A percentile compares a stretch with the other conserved stretches of the same genome.
Conservation (phyloP, 352 stramenopile species). For the Elongisporangium prolatum region DNA sequence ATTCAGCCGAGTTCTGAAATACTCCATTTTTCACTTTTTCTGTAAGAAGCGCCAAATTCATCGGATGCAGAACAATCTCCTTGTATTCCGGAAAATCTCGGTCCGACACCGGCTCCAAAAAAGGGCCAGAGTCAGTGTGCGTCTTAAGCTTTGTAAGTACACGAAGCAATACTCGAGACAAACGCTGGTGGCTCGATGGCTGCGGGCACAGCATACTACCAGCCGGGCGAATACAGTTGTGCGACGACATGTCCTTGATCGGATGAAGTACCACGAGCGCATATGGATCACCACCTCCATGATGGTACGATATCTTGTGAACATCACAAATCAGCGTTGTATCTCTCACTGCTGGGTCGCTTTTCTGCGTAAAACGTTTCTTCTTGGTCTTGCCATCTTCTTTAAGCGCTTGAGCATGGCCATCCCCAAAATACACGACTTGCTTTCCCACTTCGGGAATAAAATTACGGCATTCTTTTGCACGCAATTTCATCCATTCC, state of each 20-base stretch:
- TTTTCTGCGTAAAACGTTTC: constrained; percentile 72
- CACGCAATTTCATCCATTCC: constrained; percentile 73
- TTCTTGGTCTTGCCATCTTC: constrained; percentile 75
- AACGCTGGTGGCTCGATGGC: constrained; percentile 51
- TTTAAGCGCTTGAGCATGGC: constrained; percentile 69
- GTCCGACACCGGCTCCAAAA: constrained; percentile 75
- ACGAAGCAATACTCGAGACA: constrained; percentile 58
- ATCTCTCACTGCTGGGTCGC: constrained; percentile 40
- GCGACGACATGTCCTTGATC: constrained; percentile 19
- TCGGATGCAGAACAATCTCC: constrained; percentile 70
- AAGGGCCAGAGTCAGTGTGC: constrained; percentile 57
- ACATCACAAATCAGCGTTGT: constrained; percentile 61
- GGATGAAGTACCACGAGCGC: constrained; percentile 52
- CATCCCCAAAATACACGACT: constrained; percentile 79
- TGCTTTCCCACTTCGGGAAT: constrained; percentile 60
- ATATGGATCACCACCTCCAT: constrained; percentile 79
- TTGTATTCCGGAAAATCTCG: constrained; percentile 84
- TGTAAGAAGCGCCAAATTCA: constrained; percentile 62
- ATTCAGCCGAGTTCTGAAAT: constrained; percentile 47
- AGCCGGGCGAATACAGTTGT: constrained; percentile 24
- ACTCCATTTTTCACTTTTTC: constrained; percentile 46
- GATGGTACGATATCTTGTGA: constrained; percentile 65
- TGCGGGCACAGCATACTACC: constrained; percentile 48
- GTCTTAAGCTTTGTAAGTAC: constrained; percentile 59
- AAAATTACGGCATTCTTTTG: constrained; percentile 72